Evolutionary conservation across 2,329 filamentous ascomycete genomes (phyloP), one percentile per base, ranked within the genome.

Genomic region (Trichoderma endophyticum): DNA sequence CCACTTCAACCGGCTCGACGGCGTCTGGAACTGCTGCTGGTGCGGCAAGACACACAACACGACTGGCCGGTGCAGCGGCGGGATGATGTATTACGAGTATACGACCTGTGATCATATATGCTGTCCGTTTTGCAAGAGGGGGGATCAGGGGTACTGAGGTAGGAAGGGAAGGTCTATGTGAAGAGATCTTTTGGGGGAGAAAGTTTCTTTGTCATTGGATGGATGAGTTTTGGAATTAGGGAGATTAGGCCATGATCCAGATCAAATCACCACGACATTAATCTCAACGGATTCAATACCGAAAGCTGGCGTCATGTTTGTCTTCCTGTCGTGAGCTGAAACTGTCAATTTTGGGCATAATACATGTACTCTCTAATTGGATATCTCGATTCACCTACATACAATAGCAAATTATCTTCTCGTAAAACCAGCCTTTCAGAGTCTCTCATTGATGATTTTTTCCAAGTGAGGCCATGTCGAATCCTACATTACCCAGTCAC

Each of bases 11-110:
- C 78, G 79, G 62, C 83, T 84, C 72, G 83, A 85, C 71, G 81
- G 86, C 36, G 82, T 78, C 73, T 88, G 86, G 86, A 86, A 86
- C 78, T 88, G 86, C 78, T 88, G 86, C 78, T 87, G 85, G 85
- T 88, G 86, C 72, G 86, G 86, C 32, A 87, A 87, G 75, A 80
- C 81, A n/a, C 84, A 84, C 81, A 88, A 88, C 75, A 81, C 81
- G 59, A 79, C 80, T 30, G 86, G 85, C 5, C 82, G 85, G 30
- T 88, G 86, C 78, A 82, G 82, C 74, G 86, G 85, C 77, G 79
- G 86, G 77, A 87, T 87, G 86, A 83, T 87, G 70, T 82, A 84
- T 62, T 84, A 86, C 56, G 84, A 85, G 21, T 83, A 82, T 71
- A 36, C 85, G 71, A 83, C 81, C 70, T 88, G 86, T 75, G 85